These are phyloP conservation scores for Zancudomyces culisetae DNA, from an alignment of 371 early-diverging fungal species.

Conservation along the genomic window DNA sequence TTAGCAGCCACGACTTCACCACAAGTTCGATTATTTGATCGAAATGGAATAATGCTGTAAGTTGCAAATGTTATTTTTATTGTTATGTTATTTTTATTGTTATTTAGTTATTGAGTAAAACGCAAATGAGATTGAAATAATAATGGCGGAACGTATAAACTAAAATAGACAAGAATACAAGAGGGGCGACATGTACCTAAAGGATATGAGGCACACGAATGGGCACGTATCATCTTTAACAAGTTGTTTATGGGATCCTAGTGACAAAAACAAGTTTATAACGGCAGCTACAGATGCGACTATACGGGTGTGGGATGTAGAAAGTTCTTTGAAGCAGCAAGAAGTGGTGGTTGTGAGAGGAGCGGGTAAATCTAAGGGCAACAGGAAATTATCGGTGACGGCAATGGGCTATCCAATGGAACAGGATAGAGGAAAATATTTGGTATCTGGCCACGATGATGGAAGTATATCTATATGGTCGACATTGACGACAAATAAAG, in stretches of 20 bases:
- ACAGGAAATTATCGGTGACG: slow-evolving; percentile 17
- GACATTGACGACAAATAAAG: too few species aligned
- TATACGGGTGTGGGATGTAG: slow-evolving; percentile 76
- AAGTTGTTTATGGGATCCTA: slow-evolving; percentile 64
- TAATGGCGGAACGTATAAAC: too few species aligned
- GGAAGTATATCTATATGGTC: slow-evolving; percentile 6
- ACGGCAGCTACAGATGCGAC: slow-evolving; percentile 74
- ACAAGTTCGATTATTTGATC: slow-evolving; percentile 53
- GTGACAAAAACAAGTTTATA: slow-evolving; percentile 38
- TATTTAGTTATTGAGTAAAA: neutral
- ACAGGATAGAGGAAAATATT: slow-evolving; percentile 1
- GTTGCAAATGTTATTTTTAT: neutral
- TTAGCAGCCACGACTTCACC: slow-evolving; percentile 57
- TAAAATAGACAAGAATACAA: slow-evolving; percentile 33
- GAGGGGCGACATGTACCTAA: slow-evolving; percentile 87
- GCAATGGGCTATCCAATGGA: slow-evolving; percentile 9
- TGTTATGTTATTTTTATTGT: neutral
- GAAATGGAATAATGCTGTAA: slow-evolving; percentile 47
- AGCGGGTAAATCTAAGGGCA: slow-evolving; percentile 42
- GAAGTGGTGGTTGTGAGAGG: slow-evolving; percentile 60
- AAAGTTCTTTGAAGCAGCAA: slow-evolving; percentile 44
- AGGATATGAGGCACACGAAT: slow-evolving; percentile 65
- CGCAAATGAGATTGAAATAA: too few species aligned
- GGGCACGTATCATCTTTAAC: slow-evolving; percentile 79
- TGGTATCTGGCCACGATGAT: slow-evolving; percentile 13